Evolutionary conservation across 352 stramenopile genomes (phyloP), one percentile per base, ranked within the genome.

Genomic region (Peronospora farinosa): DNA sequence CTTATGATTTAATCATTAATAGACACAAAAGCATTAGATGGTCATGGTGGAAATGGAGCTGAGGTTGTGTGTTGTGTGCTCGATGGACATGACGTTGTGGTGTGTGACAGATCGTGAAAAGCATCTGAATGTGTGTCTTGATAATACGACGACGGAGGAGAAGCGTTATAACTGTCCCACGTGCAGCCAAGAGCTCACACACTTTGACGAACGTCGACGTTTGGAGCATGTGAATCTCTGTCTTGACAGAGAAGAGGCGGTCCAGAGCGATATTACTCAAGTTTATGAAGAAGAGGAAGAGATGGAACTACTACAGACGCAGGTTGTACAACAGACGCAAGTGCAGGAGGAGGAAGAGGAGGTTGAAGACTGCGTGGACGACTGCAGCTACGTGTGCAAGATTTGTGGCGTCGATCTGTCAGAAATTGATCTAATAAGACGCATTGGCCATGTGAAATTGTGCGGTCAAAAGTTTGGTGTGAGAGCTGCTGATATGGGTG

Each of bases 111-210:
- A 84, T 30, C 69, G 75, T 7, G 68, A 75, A 10, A 47, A 69
- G 50, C 83, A 93, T 53, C 54, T 93, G 23, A 94, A 94, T 45
- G 65, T 60, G 42, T 94, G 83, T 59, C 62, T 94, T 13, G 83
- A 93, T 45, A 52, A 46, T 2, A 37, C 52, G 3, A 37, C 52
- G 3, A 19, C 7, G 5, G 51, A 72, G 3, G 19, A 21, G 19
- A 45, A 57, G 27, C 47, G 57, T 21, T 81, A 65, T 47, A 60
- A 75, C 16, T 89, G 80, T 25, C 80, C 78, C 4, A 73, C 68
- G 30, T 88, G 78, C 47, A 54, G 60, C 25, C 60, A 72, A 40
- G 63, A 78, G 10, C 68, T 89, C 23, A 75, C 74, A 7, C 63
- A 86, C 41, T 86, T 67, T 51, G 78, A 82, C 39, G 78, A 89